These are phyloP conservation scores for Aurantiochytrium sp. DNA, from an alignment of 108 stramenopile species.

Conservation along the genomic window DNA sequence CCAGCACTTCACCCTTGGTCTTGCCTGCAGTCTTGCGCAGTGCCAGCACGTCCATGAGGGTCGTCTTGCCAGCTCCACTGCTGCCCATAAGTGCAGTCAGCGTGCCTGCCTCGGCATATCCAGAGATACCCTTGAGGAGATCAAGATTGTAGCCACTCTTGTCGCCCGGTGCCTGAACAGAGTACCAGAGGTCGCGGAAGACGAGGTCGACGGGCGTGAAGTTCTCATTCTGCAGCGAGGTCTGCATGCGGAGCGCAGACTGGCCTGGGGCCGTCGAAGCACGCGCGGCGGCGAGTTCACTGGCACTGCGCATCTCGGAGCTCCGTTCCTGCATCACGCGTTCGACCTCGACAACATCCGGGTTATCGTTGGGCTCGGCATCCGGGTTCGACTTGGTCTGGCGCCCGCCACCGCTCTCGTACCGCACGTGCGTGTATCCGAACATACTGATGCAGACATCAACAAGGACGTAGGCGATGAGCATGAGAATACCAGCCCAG, in stretches of 20 bases:
- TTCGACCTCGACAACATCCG: neutral
- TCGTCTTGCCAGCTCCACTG: conserved; percentile 54
- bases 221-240: neutral
- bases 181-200: conserved; percentile 12
- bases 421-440: neutral
- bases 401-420: neutral
- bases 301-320: neutral
- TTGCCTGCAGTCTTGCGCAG: conserved; percentile 48
- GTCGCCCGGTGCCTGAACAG: neutral
- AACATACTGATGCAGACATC: neutral
- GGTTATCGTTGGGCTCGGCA: neutral
- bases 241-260: neutral
- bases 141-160: neutral
- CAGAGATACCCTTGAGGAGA: conserved; percentile 17
- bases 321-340: neutral
- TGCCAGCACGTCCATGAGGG: conserved; percentile 58
- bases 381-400: neutral
- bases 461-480: neutral
- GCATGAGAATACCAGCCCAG: neutral
- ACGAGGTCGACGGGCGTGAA: neutral
- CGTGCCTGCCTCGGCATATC: conserved; percentile 18
- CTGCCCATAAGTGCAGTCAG: conserved; percentile 35
- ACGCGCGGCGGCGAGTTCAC: neutral
- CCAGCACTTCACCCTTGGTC: neutral
- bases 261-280: neutral